A percentile compares a stretch with the other conserved stretches of the same genome.
phyloP scores from a whole-genome alignment of 2,329 filamentous ascomycete genomes.

The Colletotrichum shisoi region DNA sequence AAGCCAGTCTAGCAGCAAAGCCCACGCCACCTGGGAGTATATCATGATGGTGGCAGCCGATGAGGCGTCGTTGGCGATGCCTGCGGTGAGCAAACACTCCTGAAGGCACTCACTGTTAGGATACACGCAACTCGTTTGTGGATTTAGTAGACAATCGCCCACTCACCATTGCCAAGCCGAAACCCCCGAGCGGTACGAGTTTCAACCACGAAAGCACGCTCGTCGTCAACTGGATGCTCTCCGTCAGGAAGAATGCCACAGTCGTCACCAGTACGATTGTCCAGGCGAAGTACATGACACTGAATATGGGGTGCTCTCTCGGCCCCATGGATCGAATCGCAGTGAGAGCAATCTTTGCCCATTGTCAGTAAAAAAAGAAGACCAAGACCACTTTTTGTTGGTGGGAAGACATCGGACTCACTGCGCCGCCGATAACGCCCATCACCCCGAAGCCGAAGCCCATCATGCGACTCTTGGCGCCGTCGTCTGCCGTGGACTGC shows the following conservation, averaged over 20 bases:
- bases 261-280: conserved; percentile 18
- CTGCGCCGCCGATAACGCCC: conserved; percentile 25
- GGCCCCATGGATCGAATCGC: conserved; percentile 28
- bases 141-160: background rate
- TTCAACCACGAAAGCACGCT: conserved; percentile 21
- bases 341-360: conserved; percentile 14
- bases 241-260: conserved; percentile 14
- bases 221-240: conserved; percentile 16
- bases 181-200: conserved; percentile 23
- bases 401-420: background rate
- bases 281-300: conserved; percentile 29
- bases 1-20: conserved; percentile 20
- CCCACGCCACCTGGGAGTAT: conserved; percentile 31
- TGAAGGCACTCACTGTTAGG: background rate
- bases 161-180: conserved; percentile 33
- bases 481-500: background rate
- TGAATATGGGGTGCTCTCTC: conserved; percentile 18
- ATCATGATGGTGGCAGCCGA: conserved; percentile 27
- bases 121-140: background rate
- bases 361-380: background rate
- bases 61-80: conserved; percentile 24
- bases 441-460: conserved; percentile 28
- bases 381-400: background rate
- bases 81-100: conserved; percentile 28
- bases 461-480: conserved; percentile 18